A percentile compares a stretch with the other conserved stretches of the same genome.
These are phyloP conservation scores for Aspergillus baeticus DNA, from an alignment of 495 filamentous ascomycete genomes.

Conservation along the genomic window DNA sequence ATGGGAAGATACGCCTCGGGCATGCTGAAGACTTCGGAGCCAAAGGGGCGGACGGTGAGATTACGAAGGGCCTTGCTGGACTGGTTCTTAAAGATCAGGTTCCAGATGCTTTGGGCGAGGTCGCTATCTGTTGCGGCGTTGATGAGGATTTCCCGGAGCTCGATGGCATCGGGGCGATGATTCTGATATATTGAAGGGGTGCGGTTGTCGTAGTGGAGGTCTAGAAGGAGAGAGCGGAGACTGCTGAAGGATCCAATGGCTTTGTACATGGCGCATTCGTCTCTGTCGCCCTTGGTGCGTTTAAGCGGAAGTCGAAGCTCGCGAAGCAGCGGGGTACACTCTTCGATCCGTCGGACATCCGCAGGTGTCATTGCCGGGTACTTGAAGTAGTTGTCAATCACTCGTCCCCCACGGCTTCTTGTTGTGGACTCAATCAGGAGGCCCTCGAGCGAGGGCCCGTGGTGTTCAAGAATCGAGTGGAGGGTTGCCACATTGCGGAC, in stretches of 20 bases:
- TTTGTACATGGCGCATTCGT: not conserved
- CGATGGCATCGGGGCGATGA: not conserved
- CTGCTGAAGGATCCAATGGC: not conserved
- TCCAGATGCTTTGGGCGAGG: not conserved
- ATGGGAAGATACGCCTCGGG: no score
- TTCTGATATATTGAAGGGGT: no score
- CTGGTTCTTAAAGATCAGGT: slow-evolving; percentile 19
- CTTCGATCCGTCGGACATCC: not conserved
- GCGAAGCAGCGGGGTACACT: not conserved
- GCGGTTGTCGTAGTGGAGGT: slow-evolving; percentile 2
- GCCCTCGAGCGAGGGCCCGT: not conserved
- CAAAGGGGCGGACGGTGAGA: not conserved
- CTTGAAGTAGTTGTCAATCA: not conserved
- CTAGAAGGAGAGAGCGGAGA: not conserved
- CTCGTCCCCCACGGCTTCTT: no score
- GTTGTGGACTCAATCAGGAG: no score
- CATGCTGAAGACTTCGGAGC: not conserved
- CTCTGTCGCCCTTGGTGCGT: not conserved
- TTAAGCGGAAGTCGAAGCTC: slow-evolving; percentile 1
- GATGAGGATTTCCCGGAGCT: not conserved
- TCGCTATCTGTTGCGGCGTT: not conserved
- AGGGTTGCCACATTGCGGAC: not conserved
- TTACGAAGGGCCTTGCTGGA: not conserved
- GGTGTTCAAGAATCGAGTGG: not conserved
- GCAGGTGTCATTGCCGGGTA: not conserved